phyloP scores from a whole-genome alignment of 495 filamentous ascomycete genomes.

The Saxophila tyrrhenica region DNA sequence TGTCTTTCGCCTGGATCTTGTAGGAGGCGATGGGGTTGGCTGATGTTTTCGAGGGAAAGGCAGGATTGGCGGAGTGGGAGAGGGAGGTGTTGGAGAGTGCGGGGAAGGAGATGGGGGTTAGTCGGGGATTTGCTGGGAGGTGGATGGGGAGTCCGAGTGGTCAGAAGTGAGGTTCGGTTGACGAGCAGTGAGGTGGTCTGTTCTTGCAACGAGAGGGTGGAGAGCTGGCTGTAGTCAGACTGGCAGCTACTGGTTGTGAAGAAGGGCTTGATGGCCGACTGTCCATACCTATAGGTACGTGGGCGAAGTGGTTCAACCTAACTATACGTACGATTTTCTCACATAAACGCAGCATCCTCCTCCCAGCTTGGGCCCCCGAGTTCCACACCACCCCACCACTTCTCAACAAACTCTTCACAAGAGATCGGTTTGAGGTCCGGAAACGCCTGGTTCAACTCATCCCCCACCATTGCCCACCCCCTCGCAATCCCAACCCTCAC shows the following conservation, averaged over 20 bases:
- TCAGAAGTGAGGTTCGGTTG: too few relatives aligned
- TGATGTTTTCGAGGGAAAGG: conserved; percentile 16
- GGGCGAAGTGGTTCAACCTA: too few relatives aligned
- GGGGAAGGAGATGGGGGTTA: background rate
- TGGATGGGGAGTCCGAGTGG: too few relatives aligned
- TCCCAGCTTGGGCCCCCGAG: conserved; percentile 12
- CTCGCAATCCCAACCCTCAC: conserved; percentile 6
- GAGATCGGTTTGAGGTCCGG: conserved; percentile 11
- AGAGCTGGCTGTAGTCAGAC: too few relatives aligned
- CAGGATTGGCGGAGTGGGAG: conserved; percentile 33
- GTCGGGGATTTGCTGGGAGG: background rate
- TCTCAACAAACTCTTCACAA: conserved; percentile 14
- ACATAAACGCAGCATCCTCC: conserved; percentile 4
- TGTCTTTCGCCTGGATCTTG: too few relatives aligned
- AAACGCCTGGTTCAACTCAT: conserved; percentile 11
- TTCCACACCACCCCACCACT: conserved; percentile 17
- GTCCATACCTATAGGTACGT: too few relatives aligned
- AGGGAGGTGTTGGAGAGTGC: conserved; percentile 26
- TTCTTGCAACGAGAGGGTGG: too few relatives aligned
- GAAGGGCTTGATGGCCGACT: too few relatives aligned
- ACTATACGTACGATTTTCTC: too few relatives aligned
- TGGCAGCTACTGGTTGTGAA: too few relatives aligned
- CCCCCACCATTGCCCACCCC: conserved; percentile 8
- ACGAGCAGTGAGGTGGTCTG: too few relatives aligned
- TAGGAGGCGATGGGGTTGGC: conserved; percentile 1